A percentile compares a stretch with the other conserved stretches of the same genome.
These are phyloP conservation scores for Parachaetomium inaequale DNA, from an alignment of 495 filamentous ascomycete species.

Conservation along the genomic window DNA sequence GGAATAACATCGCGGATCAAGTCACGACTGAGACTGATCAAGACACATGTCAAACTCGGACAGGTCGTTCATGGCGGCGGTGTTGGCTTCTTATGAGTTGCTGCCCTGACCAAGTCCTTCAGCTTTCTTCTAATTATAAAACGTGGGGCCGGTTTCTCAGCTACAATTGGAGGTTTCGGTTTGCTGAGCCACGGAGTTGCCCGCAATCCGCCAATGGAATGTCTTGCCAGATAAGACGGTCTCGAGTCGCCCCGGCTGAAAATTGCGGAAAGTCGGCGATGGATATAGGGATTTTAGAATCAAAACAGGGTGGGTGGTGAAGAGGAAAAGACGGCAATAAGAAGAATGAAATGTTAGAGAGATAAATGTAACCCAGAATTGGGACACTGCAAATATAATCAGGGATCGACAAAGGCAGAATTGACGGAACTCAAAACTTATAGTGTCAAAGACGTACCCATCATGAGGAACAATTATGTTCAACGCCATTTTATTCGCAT, in stretches of 20 bases:
- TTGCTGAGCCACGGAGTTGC: neutral
- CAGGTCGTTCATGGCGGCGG: neutral
- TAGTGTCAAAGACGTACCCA: too few relatives aligned
- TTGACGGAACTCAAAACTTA: too few relatives aligned
- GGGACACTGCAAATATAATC: too few relatives aligned
- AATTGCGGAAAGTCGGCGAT: too few relatives aligned
- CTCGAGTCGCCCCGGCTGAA: neutral
- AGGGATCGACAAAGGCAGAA: too few relatives aligned
- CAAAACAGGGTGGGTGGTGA: too few relatives aligned
- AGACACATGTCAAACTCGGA: neutral
- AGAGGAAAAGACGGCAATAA: too few relatives aligned
- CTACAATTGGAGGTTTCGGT: neutral
- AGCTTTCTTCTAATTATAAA: constrained; percentile 3
- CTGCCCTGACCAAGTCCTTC: neutral
- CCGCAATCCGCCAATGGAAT: neutral
- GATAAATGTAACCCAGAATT: too few relatives aligned
- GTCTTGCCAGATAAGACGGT: neutral
- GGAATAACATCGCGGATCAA: neutral
- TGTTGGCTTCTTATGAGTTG: neutral
- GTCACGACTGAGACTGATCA: neutral
- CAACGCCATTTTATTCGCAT: too few relatives aligned
- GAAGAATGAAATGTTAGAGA: too few relatives aligned
- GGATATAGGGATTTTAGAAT: too few relatives aligned
- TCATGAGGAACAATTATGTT: too few relatives aligned
- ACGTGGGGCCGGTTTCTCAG: neutral